Conservation (phyloP, 2,329 filamentous ascomycete species). For the Claviceps sp. region DNA sequence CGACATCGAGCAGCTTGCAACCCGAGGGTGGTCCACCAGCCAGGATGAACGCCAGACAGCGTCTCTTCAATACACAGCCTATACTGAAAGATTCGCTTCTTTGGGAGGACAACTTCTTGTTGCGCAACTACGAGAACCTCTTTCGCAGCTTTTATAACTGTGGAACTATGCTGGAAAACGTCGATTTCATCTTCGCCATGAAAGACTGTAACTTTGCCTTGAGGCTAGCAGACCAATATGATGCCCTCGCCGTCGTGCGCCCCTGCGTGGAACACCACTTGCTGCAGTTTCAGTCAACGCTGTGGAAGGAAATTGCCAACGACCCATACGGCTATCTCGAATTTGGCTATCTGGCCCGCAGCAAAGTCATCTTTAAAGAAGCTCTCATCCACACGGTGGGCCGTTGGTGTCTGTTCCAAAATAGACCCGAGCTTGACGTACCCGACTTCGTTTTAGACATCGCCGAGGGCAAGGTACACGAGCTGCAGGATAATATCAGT, state of each 20-base stretch:
- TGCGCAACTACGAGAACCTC: constrained; percentile 89
- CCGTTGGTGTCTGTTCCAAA: constrained; percentile 78
- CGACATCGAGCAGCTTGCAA: constrained; percentile 3
- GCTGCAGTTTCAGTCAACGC: too few species aligned
- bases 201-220: constrained; percentile 86
- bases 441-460: constrained; percentile 28
- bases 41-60: constrained; percentile 31
- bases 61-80: too few species aligned
- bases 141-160: constrained; percentile 35
- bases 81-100: too few species aligned
- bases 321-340: constrained; percentile 89
- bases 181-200: constrained; percentile 87
- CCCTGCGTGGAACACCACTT: too few species aligned
- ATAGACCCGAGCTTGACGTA: constrained; percentile 60
- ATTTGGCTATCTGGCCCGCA: constrained; percentile 73
- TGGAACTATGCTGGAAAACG: constrained; percentile 62
- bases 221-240: too few species aligned
- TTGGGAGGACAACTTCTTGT: constrained; percentile 49
- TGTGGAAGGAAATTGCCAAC: constrained; percentile 95
- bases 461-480: too few species aligned
- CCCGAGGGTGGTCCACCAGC: constrained; percentile 25
- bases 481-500: too few species aligned
- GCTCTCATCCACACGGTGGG: constrained; percentile 88
- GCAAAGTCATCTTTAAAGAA: constrained; percentile 73
- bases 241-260: too few species aligned